These are phyloP conservation scores for Fonsecaea nubica DNA, from an alignment of 2,329 filamentous ascomycete genomes.

Conservation along the genomic window DNA sequence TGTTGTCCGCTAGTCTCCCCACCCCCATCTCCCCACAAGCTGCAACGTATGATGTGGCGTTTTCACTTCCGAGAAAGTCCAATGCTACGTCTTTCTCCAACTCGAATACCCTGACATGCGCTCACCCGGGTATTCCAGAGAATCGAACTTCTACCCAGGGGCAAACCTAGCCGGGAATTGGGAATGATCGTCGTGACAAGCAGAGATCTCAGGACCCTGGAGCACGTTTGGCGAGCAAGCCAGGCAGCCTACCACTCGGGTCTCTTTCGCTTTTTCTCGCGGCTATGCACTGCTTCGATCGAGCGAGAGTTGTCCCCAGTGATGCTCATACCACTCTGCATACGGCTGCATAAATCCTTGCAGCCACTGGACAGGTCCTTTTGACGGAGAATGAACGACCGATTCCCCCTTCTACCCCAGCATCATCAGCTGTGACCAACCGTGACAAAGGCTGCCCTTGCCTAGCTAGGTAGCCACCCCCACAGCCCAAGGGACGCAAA, in stretches of 20 bases:
- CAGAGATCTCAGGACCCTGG: not conserved
- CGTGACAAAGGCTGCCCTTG: not conserved
- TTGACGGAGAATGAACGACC: constrained; percentile 1
- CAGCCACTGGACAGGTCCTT: not conserved
- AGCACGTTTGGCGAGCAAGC: not conserved
- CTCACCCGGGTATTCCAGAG: not conserved
- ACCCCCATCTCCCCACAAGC: not conserved
- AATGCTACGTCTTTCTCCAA: not conserved
- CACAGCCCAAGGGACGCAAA: not conserved
- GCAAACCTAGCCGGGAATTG: not conserved
- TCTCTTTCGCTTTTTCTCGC: not conserved
- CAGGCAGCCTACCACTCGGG: not conserved
- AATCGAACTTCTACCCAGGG: not conserved
- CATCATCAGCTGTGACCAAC: not conserved
- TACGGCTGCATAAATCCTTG: not conserved
- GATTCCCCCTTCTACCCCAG: not conserved
- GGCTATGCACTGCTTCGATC: not conserved
- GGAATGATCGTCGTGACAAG: not conserved
- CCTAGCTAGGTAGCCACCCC: not conserved
- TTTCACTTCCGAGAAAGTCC: not conserved
- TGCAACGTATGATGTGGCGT: not conserved
- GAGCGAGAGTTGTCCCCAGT: not conserved
- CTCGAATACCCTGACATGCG: constrained; percentile 1
- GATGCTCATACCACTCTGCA: not conserved
- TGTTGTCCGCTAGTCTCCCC: not conserved